These are phyloP conservation scores for Xylariaceae sp. DNA, from an alignment of 2,329 filamentous ascomycete genomes.

Conservation along the genomic window DNA sequence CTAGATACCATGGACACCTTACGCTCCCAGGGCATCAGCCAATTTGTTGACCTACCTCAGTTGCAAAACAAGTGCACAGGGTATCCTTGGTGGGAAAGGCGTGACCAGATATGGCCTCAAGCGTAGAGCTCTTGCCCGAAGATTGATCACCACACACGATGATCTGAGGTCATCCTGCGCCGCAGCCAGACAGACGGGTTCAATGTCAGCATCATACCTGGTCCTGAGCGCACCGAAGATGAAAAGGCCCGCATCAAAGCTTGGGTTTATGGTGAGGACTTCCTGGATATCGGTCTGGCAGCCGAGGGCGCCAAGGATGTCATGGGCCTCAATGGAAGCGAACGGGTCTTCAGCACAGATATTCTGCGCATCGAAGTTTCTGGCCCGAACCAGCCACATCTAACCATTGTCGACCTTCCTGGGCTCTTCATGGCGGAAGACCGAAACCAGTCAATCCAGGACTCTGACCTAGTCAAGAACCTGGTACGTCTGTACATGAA, in stretches of 20 bases:
- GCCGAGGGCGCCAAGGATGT: conserved; percentile 31
- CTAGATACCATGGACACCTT: conserved; percentile 34
- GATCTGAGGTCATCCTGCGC: too few species aligned
- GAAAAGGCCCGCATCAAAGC: conserved; percentile 18
- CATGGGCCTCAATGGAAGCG: conserved; percentile 8
- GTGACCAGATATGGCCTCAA: too few species aligned
- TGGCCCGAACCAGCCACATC: conserved; percentile 40
- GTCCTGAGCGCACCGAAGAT: conserved; percentile 20
- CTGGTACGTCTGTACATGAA: conserved; percentile 52
- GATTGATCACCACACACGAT: too few species aligned
- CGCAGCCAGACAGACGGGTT: conserved; percentile 22
- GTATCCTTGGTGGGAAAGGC: conserved; percentile 55
- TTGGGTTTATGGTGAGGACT: conserved; percentile 8
- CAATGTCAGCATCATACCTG: conserved; percentile 28
- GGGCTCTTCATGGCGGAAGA: conserved; percentile 46
- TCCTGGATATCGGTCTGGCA: conserved; percentile 23
- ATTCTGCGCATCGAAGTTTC: conserved; percentile 42
- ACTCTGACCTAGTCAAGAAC: conserved; percentile 37
- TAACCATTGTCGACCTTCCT: conserved; percentile 56
- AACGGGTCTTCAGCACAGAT: conserved; percentile 36
- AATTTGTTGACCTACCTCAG: conserved; percentile 30
- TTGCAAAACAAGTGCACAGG: conserved; percentile 53
- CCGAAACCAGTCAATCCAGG: conserved; percentile 37
- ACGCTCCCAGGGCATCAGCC: conserved; percentile 30
- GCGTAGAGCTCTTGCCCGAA: too few species aligned